Evolutionary conservation across 441 rosid species (phyloP), one percentile per base, ranked within the genome.

Genomic region (Pelargonium cotyledonis): DNA sequence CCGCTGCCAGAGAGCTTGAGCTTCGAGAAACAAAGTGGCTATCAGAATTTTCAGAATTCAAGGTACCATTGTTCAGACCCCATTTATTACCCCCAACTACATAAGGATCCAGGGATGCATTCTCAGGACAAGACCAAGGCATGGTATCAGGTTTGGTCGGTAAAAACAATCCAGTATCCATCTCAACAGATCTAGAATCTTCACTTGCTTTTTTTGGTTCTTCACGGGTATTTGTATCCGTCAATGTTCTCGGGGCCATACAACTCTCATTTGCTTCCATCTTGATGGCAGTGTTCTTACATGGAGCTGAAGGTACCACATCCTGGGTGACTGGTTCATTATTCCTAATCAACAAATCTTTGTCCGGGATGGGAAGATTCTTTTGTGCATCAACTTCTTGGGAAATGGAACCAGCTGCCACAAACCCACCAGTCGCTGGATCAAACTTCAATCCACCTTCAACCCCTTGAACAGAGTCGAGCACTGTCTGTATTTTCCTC

Each of bases 381-480:
- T 78, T 80, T 60, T 21, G 80, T 35, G 76, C 57, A 79, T 81
- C 87, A 73, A 63, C 43, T 5, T 85, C 89, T 72, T 80, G 82
- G 47, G 67, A 65, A 31, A 73, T 62, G 26, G 91, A 65, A 41
- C 87, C 85, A 61, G 82, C 83, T 40, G 99, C 85, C 60, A 89
- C 81, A 68, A 91, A 86, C 46, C 79, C 94, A 49, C 95, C 90
- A 4, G 86, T 82, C n/a, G 77, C 35, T 14, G 94, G 89, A 75
- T 94, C 92, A 80, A 83, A 91, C 75, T 82, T 89, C 53, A 94
- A 61, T 64, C 92, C 89, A 72, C 97, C 89, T 75, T 91, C 91
- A 19, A 94, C 94, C 21, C 99, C 99, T 64, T 87, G 95, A 71
- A 94, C 98, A 69, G 98, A 89, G 68, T 87, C 88, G 0, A 94